phyloP scores from a whole-genome alignment of 2,329 filamentous ascomycete species.

The Xylaria sp. region DNA sequence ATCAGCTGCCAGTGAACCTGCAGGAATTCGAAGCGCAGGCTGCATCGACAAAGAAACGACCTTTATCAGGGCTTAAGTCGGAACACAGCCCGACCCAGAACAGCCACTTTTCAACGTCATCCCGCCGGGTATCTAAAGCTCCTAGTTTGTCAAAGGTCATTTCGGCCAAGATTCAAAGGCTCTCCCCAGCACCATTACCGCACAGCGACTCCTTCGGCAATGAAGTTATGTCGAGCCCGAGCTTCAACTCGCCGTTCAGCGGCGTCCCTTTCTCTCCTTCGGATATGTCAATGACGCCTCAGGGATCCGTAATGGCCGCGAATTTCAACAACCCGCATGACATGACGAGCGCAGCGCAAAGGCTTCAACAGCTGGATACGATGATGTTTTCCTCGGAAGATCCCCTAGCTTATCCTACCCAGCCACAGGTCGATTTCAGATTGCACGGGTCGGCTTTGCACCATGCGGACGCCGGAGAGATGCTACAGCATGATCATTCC shows the following conservation, averaged over 20 bases:
- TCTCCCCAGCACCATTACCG: conserved; percentile 17
- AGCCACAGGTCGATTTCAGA: conserved; percentile 61
- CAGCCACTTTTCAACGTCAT: conserved; percentile 26
- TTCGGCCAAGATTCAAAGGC: conserved; percentile 23
- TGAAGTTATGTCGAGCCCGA: conserved; percentile 20
- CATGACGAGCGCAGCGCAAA: conserved; percentile 34
- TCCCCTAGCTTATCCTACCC: conserved; percentile 73
- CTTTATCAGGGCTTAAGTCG: conserved; percentile 44
- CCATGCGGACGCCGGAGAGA: conserved; percentile 29
- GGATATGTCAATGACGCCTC: conserved; percentile 24
- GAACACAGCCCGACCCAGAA: conserved; percentile 29
- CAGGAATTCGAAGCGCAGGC: conserved; percentile 44
- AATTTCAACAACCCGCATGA: conserved; percentile 29
- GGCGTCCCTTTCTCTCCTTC: conserved; percentile 27
- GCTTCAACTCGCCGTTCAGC: conserved; percentile 22
- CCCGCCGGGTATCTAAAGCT: conserved; percentile 13
- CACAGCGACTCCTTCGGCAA: conserved; percentile 18
- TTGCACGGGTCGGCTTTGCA: conserved; percentile 30
- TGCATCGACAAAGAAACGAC: conserved; percentile 49
- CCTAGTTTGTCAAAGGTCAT: conserved; percentile 18
- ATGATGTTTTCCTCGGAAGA: conserved; percentile 79
- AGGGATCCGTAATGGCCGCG: conserved; percentile 23
- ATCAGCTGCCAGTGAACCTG: conserved; percentile 70
- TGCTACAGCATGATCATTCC: conserved; percentile 34
- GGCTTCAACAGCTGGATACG: conserved; percentile 64